Evolutionary conservation across 768 basidiomycete genomes (phyloP), one percentile per base, ranked within the genome.

Genomic region (Mycena filopes): DNA sequence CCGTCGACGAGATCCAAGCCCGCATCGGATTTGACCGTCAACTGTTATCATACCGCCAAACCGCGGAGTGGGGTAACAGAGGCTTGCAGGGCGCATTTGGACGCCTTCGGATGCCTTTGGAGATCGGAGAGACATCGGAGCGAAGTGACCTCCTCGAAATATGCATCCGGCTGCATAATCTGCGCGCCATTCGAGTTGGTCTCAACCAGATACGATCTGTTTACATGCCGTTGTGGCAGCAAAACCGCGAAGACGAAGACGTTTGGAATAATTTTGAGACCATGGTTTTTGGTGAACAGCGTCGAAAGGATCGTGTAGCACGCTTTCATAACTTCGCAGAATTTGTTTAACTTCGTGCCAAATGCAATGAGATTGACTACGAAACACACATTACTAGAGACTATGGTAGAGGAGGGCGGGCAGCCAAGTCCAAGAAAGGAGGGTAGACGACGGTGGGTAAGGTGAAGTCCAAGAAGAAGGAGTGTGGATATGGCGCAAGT

Each of bases 11-110:
- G n/a, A 67, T 73, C 2, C 51, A 48, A 1, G 63, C 69, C 20
- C n/a, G 62, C 1, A 21, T 72, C 16, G 65, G 48, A 4, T 74
- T 73, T 46, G 71, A 78, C 55, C 47, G 67, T 0, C 61, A 78
- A 47, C 67, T 79, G 0, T 58, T 79, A 2, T 76, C 73, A 0
- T 79, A 69, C 53, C 65, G 73, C 0, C 78, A 80, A 63, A 72
- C 77, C 0, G 76, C 74, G 10, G 76, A 80, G 61, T 80, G 78
- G 79, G 78, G 79, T 0, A 77, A 78, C 72, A 71, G 71, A 4
- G 61, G 69, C 8, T 47, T 80, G 6, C 77, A 77, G 31, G 76
- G 75, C 13, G 73, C 74, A 2, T 80, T 77, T 71, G 76, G 77
- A 4, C 62, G 74, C 12, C 68, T 79, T 11, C 69, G 73, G 0